Evolutionary conservation across 2,329 filamentous ascomycete genomes (phyloP).

Genomic region (Xylariaceae sp.): DNA sequence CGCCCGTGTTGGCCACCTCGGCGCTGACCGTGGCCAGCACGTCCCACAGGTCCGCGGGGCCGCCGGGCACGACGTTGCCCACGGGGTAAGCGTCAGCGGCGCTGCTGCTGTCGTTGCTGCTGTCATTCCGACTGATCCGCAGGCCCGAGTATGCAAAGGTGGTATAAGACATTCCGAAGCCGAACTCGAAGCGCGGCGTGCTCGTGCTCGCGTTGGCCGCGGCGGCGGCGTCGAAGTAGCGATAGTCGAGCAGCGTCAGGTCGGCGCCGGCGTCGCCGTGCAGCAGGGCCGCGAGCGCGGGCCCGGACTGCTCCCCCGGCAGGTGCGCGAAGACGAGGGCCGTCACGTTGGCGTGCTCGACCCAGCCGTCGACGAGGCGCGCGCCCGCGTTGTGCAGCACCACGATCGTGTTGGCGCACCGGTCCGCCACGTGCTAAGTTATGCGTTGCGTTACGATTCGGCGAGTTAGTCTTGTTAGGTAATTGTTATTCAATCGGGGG

Average conservation of each 20-base stretch:
- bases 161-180: constrained; percentile 50
- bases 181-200: constrained; percentile 46
- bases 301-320: constrained; percentile 56
- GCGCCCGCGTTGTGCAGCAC: constrained; percentile 58
- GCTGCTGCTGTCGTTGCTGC: constrained; percentile 6
- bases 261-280: constrained; percentile 50
- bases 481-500: no score
- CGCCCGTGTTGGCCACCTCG: constrained; percentile 35
- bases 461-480: no score
- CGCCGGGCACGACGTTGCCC: constrained; percentile 33
- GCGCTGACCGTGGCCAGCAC: constrained; percentile 31
- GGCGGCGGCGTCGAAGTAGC: no score
- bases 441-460: no score
- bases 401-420: constrained; percentile 56
- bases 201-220: constrained; percentile 38
- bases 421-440: constrained; percentile 48
- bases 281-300: constrained; percentile 45
- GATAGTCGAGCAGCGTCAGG: no score
- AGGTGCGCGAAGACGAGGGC: constrained; percentile 57
- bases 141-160: constrained; percentile 42
- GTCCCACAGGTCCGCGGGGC: constrained; percentile 41
- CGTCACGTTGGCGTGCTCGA: constrained; percentile 57
- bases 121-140: constrained; percentile 23
- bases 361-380: constrained; percentile 52
- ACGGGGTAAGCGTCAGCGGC: constrained; percentile 28